These are phyloP conservation scores for Pholiota molesta DNA, from an alignment of 768 basidiomycete genomes.

Conservation along the genomic window DNA sequence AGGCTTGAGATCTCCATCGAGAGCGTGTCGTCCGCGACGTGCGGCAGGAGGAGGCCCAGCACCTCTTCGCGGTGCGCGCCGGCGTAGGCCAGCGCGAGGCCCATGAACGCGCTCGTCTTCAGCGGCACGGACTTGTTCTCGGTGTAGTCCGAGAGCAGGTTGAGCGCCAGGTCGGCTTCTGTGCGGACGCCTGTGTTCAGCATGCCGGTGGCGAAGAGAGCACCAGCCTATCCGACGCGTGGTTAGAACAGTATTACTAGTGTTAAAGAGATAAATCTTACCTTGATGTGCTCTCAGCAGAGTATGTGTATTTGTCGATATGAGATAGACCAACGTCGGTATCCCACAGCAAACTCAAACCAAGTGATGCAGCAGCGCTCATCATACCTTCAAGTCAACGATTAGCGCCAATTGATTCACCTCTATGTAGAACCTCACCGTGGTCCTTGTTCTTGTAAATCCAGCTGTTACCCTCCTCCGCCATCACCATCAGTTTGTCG, in stretches of 20 bases:
- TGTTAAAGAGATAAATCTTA: constrained; percentile 20
- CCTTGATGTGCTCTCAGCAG: constrained; percentile 94
- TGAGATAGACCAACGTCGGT: constrained; percentile 92
- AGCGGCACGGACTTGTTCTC: constrained; percentile 84
- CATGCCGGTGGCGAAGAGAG: constrained; percentile 92
- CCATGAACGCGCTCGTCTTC: constrained; percentile 87
- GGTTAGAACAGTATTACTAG: neutral
- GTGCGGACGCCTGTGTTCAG: constrained; percentile 88
- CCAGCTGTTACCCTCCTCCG: constrained; percentile 96
- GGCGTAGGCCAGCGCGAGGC: constrained; percentile 91
- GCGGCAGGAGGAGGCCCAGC: constrained; percentile 73
- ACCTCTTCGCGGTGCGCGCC: constrained; percentile 93
- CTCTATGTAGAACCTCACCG: constrained; percentile 47
- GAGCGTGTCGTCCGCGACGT: constrained; percentile 76
- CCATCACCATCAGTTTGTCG: constrained; percentile 97
- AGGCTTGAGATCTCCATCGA: constrained; percentile 90
- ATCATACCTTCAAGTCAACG: constrained; percentile 71
- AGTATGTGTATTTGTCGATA: constrained; percentile 98
- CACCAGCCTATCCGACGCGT: constrained; percentile 65
- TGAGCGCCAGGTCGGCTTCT: constrained; percentile 91
- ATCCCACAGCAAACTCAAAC: constrained; percentile 94
- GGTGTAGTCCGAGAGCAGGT: constrained; percentile 87
- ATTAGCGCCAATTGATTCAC: constrained; percentile 1
- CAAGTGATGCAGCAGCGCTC: constrained; percentile 93
- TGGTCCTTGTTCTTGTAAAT: constrained; percentile 99